Base-by-base conservation (phyloP, 78 protist species). In the Dictyostelium brefeldianum region DNA sequence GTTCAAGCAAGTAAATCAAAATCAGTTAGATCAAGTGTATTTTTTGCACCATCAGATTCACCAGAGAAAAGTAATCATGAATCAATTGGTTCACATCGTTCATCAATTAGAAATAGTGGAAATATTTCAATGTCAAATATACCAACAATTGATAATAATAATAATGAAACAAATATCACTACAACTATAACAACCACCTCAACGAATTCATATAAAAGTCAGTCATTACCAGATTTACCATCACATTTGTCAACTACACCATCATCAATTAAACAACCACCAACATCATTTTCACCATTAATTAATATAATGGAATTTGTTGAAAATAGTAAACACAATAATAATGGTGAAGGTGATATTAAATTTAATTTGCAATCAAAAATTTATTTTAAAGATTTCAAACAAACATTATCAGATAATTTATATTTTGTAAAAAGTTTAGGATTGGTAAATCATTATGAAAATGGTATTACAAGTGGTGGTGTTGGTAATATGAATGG, bases 321-420 rank as follows among this genome's bases (percentile, higher is more conserved):
- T 36, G 43, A 36, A 36, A 36, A 36, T 36, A 36, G 43, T 36
- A 1, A 36, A 36, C 1, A 36, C 43, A 36, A 36, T 36, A 36
- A 36, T 36, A 36, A 36, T 36, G 4, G 15, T 51, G 56, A 51
- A 14, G 17, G n/a, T n/a, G n/a, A 15, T 0, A 22, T 22, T 9
- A n/a, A 51, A 51, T 25, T 83, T n/a, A 71, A 83, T 43, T 64
- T 87, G 5, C 25, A 65, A 29, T 83, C 71, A 36, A 62, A 67
- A 65, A 87, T 87, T 14, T 77, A 25, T 25, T 87, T 74, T 50
- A 51, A 74, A 65, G 93, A 87, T 7, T 87, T 75, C n/a, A 56
- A 51, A 59, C 43, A 22, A 18, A 67, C 84, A 10, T 59, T 87
- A 70, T 15, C 70, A 43, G 51, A 62, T 27, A 64, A 87, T 64